Percentiles rank a stretch among this genome's conserved stretches.
Conservation (phyloP, 176 grass and related monocot genomes). For the Oryza punctata region DNA sequence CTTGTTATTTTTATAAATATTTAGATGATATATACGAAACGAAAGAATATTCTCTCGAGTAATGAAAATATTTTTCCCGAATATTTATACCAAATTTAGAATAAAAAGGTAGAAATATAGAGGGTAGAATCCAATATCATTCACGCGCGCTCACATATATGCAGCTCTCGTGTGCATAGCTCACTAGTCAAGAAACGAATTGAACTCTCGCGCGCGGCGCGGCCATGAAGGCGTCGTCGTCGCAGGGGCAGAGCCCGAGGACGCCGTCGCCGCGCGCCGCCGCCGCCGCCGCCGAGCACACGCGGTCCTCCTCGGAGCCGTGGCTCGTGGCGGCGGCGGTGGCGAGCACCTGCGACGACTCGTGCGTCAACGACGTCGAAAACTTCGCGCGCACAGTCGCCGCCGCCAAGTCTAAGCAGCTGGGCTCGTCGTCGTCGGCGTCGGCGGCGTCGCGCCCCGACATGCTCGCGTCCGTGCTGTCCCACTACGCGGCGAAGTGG, state of each 20-base stretch:
- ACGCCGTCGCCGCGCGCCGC: conserved; percentile 28
- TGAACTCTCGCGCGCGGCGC: too few species aligned
- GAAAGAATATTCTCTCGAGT: too few species aligned
- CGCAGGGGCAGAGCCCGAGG: conserved; percentile 55
- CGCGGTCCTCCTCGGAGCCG: conserved; percentile 42
- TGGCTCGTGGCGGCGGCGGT: conserved; percentile 29
- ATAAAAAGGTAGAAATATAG: too few species aligned
- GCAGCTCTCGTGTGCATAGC: neutral
- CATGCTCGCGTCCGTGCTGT: conserved; percentile 74
- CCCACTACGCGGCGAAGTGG: conserved; percentile 90
- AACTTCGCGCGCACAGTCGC: conserved; percentile 74
- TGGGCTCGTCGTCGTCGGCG: conserved; percentile 15
- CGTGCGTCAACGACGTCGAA: conserved; percentile 73
- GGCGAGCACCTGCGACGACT: conserved; percentile 47
- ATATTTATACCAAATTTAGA: too few species aligned
- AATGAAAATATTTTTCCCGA: too few species aligned
- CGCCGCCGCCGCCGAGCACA: conserved; percentile 25
- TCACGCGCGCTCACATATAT: neutral
- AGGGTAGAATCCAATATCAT: too few species aligned
- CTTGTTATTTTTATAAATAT: too few species aligned
- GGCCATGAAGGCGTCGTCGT: conserved; percentile 62
- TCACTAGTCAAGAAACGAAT: too few species aligned
- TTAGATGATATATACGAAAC: too few species aligned
- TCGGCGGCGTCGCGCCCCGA: conserved; percentile 50
- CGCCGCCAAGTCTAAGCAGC: conserved; percentile 66